Percentiles rank a stretch among this genome's conserved stretches.
phyloP scores from a whole-genome alignment of 164 flowering plant species.

The Paratinospora sagittata region DNA sequence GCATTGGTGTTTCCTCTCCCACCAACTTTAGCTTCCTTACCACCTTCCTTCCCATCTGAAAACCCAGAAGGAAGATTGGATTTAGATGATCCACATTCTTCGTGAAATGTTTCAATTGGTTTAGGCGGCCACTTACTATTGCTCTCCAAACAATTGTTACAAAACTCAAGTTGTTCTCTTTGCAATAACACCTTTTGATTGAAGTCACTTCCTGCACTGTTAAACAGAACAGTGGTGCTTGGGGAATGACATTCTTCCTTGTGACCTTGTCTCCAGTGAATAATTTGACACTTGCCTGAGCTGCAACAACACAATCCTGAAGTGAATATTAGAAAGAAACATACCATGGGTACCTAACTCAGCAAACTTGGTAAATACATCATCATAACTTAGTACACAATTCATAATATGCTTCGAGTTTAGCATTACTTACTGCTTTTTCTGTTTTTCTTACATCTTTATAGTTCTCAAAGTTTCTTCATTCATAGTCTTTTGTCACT shows the following conservation, averaged over 20 bases:
- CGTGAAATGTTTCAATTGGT: conserved; percentile 14
- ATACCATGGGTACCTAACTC: neutral
- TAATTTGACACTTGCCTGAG: conserved; percentile 80
- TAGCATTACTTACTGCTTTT: neutral
- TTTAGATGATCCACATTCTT: too few relatives aligned
- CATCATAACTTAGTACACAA: neutral
- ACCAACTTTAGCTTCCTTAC: conserved; percentile 13
- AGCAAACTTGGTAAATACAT: neutral
- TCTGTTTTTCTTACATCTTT: neutral
- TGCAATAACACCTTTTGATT: conserved; percentile 10
- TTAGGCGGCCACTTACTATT: conserved; percentile 10
- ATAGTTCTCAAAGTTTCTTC: neutral
- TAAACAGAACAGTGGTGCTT: conserved; percentile 1
- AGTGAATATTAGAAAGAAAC: neutral
- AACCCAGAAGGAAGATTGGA: conserved; percentile 11
- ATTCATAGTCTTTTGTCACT: neutral
- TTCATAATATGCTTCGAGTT: neutral
- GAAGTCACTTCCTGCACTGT: conserved; percentile 20
- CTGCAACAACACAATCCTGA: conserved; percentile 30
- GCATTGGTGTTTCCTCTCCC: conserved; percentile 14
- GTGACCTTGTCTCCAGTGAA: conserved; percentile 89
- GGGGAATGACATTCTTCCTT: conserved; percentile 64
- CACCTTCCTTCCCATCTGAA: conserved; percentile 17
- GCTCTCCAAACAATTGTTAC: conserved; percentile 15
- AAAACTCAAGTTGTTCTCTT: conserved; percentile 13